A percentile compares a stretch with the other conserved stretches of the same genome.
phyloP scores from a whole-genome alignment of 441 rosid species.

The Gossypium schwendimanii region DNA sequence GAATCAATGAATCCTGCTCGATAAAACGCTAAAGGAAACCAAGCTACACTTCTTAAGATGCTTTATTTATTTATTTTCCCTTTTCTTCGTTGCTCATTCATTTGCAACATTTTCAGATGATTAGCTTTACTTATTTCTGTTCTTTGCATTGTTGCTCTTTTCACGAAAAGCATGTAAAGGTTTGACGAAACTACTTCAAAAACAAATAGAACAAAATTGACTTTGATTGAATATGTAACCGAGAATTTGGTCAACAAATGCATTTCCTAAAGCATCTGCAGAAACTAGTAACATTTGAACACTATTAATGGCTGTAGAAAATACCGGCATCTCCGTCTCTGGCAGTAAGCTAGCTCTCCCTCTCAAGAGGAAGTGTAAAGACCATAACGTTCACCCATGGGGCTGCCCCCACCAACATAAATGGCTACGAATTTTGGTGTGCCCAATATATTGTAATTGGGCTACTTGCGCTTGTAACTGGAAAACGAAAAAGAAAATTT shows the following conservation, averaged over 20 bases:
- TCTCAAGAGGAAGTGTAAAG: neutral
- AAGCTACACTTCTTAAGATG: neutral
- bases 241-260: neutral
- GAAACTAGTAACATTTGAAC: neutral
- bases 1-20: neutral
- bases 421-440: neutral
- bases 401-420: neutral
- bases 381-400: neutral
- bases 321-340: neutral
- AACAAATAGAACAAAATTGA: neutral
- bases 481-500: neutral
- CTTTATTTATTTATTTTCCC: neutral
- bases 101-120: neutral
- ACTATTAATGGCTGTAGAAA: neutral
- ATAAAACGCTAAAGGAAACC: neutral
- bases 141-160: neutral
- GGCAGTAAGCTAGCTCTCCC: neutral
- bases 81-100: neutral
- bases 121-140: neutral
- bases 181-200: neutral
- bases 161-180: neutral
- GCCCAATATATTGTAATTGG: neutral
- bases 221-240: neutral
- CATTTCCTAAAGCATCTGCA: neutral
- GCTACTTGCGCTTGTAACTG: constrained; percentile 48